Base-by-base conservation (phyloP, 306 rosid species). In the Gastrolobium bilobum region DNA sequence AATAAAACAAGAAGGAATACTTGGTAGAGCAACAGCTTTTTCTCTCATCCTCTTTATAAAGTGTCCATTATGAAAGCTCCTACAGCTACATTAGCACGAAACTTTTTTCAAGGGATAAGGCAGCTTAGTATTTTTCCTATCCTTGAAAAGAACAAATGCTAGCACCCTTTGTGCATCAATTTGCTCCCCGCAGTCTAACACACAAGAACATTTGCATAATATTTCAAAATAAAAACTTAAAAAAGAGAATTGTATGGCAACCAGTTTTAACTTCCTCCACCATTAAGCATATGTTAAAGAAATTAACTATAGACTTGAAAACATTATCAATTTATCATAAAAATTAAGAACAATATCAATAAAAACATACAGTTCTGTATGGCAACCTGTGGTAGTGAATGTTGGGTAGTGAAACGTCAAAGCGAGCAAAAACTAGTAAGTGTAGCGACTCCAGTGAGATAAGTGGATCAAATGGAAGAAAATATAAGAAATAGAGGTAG, bases 1-100 rank as follows among this genome's bases (percentile, higher is more conserved):
- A 68, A 66, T 44, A 48, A 35, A 64, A n/a, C n/a, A n/a, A 39
- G 60, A 71, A 50, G 38, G 70, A 64, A 9, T 87, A 92, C 97
- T 80, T 76, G 42, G 84, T 67, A 87, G 90, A 4, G 85, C 63
- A 62, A 86, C 82, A 44, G 89, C 88, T 66, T 92, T 90, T 75
- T 85, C 84, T 80, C 94, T 85, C 91, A 92, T 84, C 83, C 89
- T 87, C 76, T 75, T 87, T 68, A 90, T 82, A 83, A 92, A 92
- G 29, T 91, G 90, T 8, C 97, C 94, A 38, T 92, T 92, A 79
- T 90, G 91, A 81, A 92, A 92, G 87, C 94, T 88, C 84, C 90
- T 82, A 13, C 97, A 0, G 90, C 84, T 67, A 90, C 91, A 80
- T 90, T 76, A 4, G 89, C 52, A 9, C 76, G 81, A 47, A 88